A percentile compares a stretch with the other conserved stretches of the same genome.
These are phyloP conservation scores for Globisporangium cystogenes DNA, from an alignment of 352 stramenopile species.

Conservation along the genomic window DNA sequence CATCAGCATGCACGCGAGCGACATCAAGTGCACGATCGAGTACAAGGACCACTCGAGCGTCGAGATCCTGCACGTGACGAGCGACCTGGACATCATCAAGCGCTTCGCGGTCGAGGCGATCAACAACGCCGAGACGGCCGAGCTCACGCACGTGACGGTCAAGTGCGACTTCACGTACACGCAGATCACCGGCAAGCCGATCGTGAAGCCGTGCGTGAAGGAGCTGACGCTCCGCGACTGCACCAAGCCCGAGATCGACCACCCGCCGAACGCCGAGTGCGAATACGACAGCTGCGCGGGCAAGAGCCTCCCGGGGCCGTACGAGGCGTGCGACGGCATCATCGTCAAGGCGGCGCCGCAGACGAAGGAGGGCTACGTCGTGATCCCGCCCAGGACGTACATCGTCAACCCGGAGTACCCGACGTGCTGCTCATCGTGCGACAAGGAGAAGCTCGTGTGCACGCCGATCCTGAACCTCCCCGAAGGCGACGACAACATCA, in stretches of 20 bases:
- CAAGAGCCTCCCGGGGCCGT: conserved; percentile 24
- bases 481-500: conserved; percentile 34
- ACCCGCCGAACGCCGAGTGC: conserved; percentile 30
- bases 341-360: conserved; percentile 18
- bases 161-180: conserved; percentile 54
- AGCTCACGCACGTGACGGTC: conserved; percentile 36
- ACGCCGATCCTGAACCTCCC: conserved; percentile 38
- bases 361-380: neutral
- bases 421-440: conserved; percentile 46
- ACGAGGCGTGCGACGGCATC: conserved; percentile 42
- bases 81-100: conserved; percentile 37
- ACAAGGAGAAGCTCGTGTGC: conserved; percentile 22
- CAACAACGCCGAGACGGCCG: conserved; percentile 27
- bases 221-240: conserved; percentile 58
- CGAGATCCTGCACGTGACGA: conserved; percentile 27
- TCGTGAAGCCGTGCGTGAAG: conserved; percentile 27
- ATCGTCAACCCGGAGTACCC: conserved; percentile 18
- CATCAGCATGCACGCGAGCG: conserved; percentile 29
- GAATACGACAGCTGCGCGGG: conserved; percentile 30
- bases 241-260: conserved; percentile 41
- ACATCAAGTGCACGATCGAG: conserved; percentile 34
- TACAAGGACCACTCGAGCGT: conserved; percentile 22
- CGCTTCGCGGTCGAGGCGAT: conserved; percentile 55
- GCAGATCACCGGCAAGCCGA: conserved; percentile 14
- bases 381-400: conserved; percentile 12